phyloP scores from a whole-genome alignment of 768 basidiomycete species.

The Psilocybe azurescens region DNA sequence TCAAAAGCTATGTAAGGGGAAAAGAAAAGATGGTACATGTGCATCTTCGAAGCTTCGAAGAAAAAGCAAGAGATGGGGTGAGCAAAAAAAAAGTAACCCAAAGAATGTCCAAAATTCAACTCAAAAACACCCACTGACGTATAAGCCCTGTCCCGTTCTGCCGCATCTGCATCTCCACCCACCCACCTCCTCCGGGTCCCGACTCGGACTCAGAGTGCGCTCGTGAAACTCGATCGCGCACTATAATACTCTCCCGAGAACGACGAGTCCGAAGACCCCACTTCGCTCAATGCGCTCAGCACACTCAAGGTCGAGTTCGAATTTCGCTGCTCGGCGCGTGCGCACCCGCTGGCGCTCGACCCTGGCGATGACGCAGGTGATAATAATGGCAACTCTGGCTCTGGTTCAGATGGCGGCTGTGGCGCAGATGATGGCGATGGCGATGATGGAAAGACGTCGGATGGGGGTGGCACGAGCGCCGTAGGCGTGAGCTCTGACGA shows the following conservation, averaged over 20 bases:
- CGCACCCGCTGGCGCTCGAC: not conserved
- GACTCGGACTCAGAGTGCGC: not conserved
- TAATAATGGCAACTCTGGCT: not conserved
- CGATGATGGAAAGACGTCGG: not conserved
- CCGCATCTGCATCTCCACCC: no score
- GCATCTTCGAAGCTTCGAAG: no score
- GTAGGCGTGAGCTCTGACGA: not conserved
- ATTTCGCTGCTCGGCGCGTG: not conserved
- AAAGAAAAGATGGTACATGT: no score
- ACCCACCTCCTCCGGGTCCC: no score
- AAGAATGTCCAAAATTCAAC: no score
- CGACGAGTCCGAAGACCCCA: slow-evolving; percentile 22
- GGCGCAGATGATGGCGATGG: not conserved
- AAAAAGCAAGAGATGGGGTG: no score
- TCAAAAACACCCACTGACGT: no score
- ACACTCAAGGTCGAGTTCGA: not conserved
- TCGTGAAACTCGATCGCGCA: slow-evolving; percentile 30
- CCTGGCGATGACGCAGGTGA: not conserved
- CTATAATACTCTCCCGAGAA: slow-evolving; percentile 29
- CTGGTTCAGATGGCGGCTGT: not conserved
- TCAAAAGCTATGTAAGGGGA: not conserved
- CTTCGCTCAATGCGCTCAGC: slow-evolving; percentile 5
- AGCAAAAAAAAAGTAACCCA: no score
- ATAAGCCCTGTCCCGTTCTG: not conserved
- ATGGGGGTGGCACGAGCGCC: not conserved